These are phyloP conservation scores for Leccinellum luteum DNA, from an alignment of 768 basidiomycete species.

Conservation along the genomic window DNA sequence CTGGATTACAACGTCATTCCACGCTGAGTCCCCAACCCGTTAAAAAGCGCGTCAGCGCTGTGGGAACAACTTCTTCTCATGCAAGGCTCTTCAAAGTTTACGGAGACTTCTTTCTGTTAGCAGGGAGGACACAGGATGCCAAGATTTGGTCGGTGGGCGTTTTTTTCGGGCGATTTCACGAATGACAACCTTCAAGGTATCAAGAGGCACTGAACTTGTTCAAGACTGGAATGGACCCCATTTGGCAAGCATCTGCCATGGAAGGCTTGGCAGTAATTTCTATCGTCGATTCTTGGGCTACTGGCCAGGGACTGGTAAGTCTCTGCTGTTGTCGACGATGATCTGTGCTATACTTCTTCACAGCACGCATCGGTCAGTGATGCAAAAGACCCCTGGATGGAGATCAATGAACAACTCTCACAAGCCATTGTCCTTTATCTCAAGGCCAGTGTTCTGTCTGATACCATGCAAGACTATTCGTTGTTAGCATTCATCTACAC, in stretches of 20 bases:
- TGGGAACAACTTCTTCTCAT: slow-evolving; percentile 72
- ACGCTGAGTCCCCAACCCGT: slow-evolving; percentile 41
- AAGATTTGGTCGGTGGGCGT: slow-evolving; percentile 60
- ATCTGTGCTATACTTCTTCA: slow-evolving; percentile 7
- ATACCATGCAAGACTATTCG: slow-evolving; percentile 54
- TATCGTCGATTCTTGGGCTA: slow-evolving; percentile 82
- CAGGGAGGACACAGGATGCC: slow-evolving; percentile 85
- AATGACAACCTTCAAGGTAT: slow-evolving; percentile 55
- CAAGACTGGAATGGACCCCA: slow-evolving; percentile 67
- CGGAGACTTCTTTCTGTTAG: slow-evolving; percentile 83
- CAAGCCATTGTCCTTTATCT: slow-evolving; percentile 64
- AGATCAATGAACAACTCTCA: slow-evolving; percentile 68
- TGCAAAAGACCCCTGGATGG: slow-evolving; percentile 69
- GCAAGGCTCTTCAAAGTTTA: slow-evolving; percentile 85
- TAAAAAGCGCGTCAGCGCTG: slow-evolving; percentile 62
- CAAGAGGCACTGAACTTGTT: slow-evolving; percentile 80
- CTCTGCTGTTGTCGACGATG: neutral
- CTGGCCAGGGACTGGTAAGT: slow-evolving; percentile 69
- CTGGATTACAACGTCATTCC: slow-evolving; percentile 45
- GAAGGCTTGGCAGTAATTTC: slow-evolving; percentile 83
- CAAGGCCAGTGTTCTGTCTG: slow-evolving; percentile 49
- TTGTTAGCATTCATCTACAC: slow-evolving; percentile 65
- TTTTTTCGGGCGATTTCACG: slow-evolving; percentile 8
- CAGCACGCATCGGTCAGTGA: slow-evolving; percentile 57
- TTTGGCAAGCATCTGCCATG: slow-evolving; percentile 87